Percentiles rank a stretch among this genome's conserved stretches.
These are phyloP conservation scores for Epichloe glyceriae DNA, from an alignment of 2,329 filamentous ascomycete genomes.

Conservation along the genomic window DNA sequence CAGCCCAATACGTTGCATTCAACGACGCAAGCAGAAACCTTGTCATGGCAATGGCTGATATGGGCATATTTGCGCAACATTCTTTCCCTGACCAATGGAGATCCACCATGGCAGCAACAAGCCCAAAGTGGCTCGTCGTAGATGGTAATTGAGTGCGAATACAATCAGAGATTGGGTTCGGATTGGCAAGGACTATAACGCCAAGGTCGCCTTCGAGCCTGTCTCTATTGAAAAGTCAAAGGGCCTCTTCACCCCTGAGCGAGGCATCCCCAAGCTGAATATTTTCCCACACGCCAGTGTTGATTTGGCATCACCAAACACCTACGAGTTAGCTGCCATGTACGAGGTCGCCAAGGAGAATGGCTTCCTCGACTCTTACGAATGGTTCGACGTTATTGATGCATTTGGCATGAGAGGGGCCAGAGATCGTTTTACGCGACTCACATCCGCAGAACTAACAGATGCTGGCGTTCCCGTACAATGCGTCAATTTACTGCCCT, in stretches of 20 bases:
- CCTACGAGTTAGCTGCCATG: slow-evolving; percentile 69
- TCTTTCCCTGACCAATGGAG: slow-evolving; percentile 45
- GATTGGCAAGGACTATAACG: slow-evolving; percentile 41
- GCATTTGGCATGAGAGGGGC: slow-evolving; percentile 64
- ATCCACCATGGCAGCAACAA: slow-evolving; percentile 39
- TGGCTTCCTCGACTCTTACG: slow-evolving; percentile 52
- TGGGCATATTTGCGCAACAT: slow-evolving; percentile 62
- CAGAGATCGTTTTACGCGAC: slow-evolving; percentile 54
- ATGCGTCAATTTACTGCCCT: slow-evolving; percentile 73
- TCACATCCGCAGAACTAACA: slow-evolving; percentile 56
- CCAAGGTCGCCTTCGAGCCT: slow-evolving; percentile 69
- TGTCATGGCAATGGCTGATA: slow-evolving; percentile 89
- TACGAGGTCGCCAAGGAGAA: slow-evolving; percentile 53
- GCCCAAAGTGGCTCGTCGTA: slow-evolving; percentile 66
- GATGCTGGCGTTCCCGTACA: slow-evolving; percentile 75
- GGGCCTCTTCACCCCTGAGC: slow-evolving; percentile 45
- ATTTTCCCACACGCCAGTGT: slow-evolving; percentile 52
- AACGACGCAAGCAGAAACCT: slow-evolving; percentile 77
- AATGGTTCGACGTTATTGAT: slow-evolving; percentile 75
- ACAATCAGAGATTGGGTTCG: slow-evolving; percentile 56
- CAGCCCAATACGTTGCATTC: slow-evolving; percentile 82
- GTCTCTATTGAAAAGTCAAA: slow-evolving; percentile 72
- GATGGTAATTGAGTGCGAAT: slow-evolving; percentile 69
- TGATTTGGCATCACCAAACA: slow-evolving; percentile 71
- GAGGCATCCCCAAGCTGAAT: slow-evolving; percentile 25